Conservation (phyloP, 768 basidiomycete species). For the Phylloporus sp. region DNA sequence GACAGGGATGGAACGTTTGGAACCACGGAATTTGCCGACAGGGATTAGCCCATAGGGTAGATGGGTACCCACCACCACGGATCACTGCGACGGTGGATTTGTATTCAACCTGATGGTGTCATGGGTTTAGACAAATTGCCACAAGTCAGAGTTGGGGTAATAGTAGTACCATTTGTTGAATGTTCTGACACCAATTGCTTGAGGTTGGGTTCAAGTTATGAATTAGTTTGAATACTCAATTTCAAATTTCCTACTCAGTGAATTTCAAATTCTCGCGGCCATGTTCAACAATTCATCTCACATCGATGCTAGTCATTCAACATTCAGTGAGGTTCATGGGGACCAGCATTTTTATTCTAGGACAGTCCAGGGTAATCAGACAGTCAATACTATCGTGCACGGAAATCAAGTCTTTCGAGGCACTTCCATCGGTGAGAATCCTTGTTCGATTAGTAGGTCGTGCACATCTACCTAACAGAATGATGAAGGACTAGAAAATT, state of each 20-base stretch:
- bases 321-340: slow-evolving; percentile 19
- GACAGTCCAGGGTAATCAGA: slow-evolving; percentile 12
- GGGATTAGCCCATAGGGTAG: not conserved
- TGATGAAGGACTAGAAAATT: slow-evolving; percentile 12
- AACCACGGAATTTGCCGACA: not conserved
- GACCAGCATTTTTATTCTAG: slow-evolving; percentile 12
- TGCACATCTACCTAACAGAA: not conserved
- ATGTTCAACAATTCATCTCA: slow-evolving; percentile 20
- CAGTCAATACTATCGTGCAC: slow-evolving; percentile 14
- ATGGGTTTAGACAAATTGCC: not conserved
- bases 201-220: too few relatives aligned
- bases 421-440: slow-evolving; percentile 8
- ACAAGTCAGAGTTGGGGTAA: too few relatives aligned
- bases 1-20: not conserved
- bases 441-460: not conserved
- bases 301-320: slow-evolving; percentile 19
- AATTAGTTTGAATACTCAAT: too few relatives aligned
- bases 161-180: too few relatives aligned
- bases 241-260: too few relatives aligned
- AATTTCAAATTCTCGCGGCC: too few relatives aligned
- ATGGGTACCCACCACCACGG: not conserved
- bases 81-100: too few relatives aligned
- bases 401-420: slow-evolving; percentile 18
- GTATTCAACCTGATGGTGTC: too few relatives aligned
- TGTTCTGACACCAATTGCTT: not conserved